Percentiles rank a stretch among this genome's conserved stretches.
Conservation (phyloP, 2,329 filamentous ascomycete species). For the Apiospora saccharicola region DNA sequence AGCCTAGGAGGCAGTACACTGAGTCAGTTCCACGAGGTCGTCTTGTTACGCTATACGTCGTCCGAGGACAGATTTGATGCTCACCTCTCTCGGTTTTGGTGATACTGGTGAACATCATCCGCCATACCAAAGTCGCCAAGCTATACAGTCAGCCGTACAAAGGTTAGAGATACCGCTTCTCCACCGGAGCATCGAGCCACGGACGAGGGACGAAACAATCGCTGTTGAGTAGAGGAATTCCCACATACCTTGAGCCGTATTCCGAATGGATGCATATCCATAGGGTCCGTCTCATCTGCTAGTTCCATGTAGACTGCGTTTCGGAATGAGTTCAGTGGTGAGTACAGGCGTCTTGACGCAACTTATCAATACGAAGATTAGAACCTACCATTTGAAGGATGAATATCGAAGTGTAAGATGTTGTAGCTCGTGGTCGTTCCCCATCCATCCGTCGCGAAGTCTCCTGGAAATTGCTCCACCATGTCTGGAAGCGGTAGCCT, state of each 20-base stretch:
- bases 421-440: background rate
- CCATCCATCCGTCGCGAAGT: background rate
- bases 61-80: background rate
- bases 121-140: background rate
- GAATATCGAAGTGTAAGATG: background rate
- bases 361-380: background rate
- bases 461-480: background rate
- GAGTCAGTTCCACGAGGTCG: background rate
- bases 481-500: constrained; percentile 10
- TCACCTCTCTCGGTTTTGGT: background rate
- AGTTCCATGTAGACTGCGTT: background rate
- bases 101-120: background rate
- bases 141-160: background rate
- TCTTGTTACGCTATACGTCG: background rate
- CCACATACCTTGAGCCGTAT: background rate
- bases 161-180: background rate
- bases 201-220: background rate
- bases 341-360: background rate
- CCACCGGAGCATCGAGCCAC: background rate
- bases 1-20: background rate
- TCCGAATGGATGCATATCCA: background rate
- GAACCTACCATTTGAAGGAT: background rate
- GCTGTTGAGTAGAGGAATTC: background rate
- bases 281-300: background rate
- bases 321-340: background rate